Conservation (phyloP, 2,329 filamentous ascomycete genomes). For the Arthrobotrys megalospora region DNA sequence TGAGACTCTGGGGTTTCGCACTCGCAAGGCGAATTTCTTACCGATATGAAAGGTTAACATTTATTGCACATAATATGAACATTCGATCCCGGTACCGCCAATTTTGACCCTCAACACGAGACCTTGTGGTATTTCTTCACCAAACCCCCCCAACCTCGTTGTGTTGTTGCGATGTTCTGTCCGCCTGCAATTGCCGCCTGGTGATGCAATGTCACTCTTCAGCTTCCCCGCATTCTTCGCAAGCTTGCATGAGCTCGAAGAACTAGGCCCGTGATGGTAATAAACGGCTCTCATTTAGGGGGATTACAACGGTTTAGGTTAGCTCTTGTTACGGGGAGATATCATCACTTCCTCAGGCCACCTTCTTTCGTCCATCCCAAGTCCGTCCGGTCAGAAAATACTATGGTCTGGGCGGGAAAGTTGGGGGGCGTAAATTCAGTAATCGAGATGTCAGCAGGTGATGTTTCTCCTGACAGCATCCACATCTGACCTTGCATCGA, state of each 20-base stretch:
- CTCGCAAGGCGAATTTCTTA: neutral
- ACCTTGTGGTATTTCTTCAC: constrained; percentile 51
- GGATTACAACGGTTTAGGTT: constrained; percentile 15
- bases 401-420: neutral
- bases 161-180: constrained; percentile 33
- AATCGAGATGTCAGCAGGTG: constrained; percentile 28
- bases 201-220: constrained; percentile 22
- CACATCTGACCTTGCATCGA: constrained; percentile 23
- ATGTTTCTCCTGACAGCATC: constrained; percentile 26
- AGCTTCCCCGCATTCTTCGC: constrained; percentile 26
- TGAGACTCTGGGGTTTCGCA: neutral
- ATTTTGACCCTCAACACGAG: constrained; percentile 20
- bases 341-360: constrained; percentile 23
- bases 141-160: constrained; percentile 8
- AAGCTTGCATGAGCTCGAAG: constrained; percentile 7
- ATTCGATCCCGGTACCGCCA: neutral
- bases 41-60: neutral
- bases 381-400: constrained; percentile 4
- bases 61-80: neutral
- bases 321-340: neutral
- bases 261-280: constrained; percentile 21
- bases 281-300: neutral
- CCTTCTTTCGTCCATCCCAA: constrained; percentile 8
- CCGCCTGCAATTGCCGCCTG: constrained; percentile 6
- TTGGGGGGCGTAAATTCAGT: constrained; percentile 14